Evolutionary conservation across 2,329 filamentous ascomycete species (phyloP).

Genomic region (Alternaria triticina): DNA sequence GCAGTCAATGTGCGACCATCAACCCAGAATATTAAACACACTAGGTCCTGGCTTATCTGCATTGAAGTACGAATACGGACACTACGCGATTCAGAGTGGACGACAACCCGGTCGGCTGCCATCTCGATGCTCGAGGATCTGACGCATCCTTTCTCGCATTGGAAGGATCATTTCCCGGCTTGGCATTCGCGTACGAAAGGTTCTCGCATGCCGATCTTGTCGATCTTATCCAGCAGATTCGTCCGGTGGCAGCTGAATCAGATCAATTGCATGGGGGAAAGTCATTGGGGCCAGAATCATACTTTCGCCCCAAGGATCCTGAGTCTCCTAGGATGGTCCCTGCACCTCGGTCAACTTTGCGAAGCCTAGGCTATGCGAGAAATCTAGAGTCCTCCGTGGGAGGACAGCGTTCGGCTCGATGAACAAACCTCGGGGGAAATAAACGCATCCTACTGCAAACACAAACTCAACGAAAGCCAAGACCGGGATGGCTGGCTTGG

Average conservation of each 20-base stretch:
- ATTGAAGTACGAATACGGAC: background rate
- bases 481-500: background rate
- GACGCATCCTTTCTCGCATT: background rate
- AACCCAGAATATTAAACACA: background rate
- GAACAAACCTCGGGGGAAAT: background rate
- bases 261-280: background rate
- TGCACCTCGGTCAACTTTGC: background rate
- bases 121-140: background rate
- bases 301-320: background rate
- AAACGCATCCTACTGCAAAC: background rate
- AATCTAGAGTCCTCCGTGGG: background rate
- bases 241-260: background rate
- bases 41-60: background rate
- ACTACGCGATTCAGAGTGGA: background rate
- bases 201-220: slow-evolving; percentile 9
- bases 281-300: background rate
- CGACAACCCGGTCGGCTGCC: background rate
- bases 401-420: background rate
- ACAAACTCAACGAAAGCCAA: background rate
- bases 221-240: slow-evolving; percentile 7
- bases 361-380: background rate
- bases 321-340: background rate
- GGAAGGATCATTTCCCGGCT: background rate
- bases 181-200: background rate
- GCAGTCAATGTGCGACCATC: background rate